Conservation (phyloP, 768 basidiomycete genomes). For the Suillus decipiens region DNA sequence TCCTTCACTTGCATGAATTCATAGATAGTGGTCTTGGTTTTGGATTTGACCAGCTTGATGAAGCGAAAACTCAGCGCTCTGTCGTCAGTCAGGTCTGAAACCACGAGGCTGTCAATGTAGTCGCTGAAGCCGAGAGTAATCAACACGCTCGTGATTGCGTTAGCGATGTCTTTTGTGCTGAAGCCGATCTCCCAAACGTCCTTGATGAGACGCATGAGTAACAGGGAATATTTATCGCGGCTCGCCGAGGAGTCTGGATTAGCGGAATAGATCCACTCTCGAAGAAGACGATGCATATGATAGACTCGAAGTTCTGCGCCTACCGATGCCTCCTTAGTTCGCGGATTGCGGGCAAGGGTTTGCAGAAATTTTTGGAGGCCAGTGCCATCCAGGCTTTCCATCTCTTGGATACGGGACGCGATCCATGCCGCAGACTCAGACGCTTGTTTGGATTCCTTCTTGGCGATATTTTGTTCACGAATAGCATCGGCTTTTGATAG, state of each 20-base stretch:
- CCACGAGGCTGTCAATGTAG: conserved; percentile 32
- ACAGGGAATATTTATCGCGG: conserved; percentile 48
- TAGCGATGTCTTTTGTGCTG: conserved; percentile 31
- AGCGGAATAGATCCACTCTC: conserved; percentile 52
- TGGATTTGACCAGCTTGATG: conserved; percentile 53
- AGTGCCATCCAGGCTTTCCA: conserved; percentile 34
- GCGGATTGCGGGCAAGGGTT: conserved; percentile 47
- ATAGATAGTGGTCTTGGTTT: conserved; percentile 40
- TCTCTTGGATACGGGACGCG: conserved; percentile 44
- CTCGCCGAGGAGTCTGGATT: conserved; percentile 36
- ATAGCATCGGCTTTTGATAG: conserved; percentile 42
- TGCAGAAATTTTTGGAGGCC: conserved; percentile 37
- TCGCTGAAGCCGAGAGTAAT: conserved; percentile 48
- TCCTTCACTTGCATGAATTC: conserved; percentile 59
- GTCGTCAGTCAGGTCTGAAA: conserved; percentile 23
- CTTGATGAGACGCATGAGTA: conserved; percentile 51
- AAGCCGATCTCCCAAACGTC: conserved; percentile 40
- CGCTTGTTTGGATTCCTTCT: conserved; percentile 45
- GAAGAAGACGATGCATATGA: conserved; percentile 51
- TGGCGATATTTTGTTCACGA: conserved; percentile 44
- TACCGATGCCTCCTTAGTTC: conserved; percentile 44
- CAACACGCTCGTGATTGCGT: conserved; percentile 42
- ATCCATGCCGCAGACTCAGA: conserved; percentile 53
- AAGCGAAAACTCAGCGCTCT: conserved; percentile 50
- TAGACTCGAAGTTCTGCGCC: conserved; percentile 54